Percentiles rank a stretch among this genome's conserved stretches.
phyloP scores from a whole-genome alignment of 495 filamentous ascomycete genomes.

The Apiosordaria backusii region DNA sequence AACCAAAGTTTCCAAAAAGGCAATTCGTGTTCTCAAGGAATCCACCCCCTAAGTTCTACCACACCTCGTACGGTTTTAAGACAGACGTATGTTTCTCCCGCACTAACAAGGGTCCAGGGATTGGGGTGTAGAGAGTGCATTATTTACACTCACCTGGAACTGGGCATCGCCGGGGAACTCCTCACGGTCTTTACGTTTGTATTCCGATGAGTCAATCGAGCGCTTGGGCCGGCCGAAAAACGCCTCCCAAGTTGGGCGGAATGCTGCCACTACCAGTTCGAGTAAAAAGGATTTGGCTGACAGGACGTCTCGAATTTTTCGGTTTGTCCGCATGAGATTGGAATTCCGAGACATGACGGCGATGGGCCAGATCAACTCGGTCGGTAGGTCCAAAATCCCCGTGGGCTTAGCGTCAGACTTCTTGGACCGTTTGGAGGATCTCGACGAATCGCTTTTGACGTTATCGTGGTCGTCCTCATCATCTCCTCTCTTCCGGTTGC shows the following conservation, averaged over 20 bases:
- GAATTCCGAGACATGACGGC: conserved; percentile 38
- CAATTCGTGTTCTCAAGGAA: too few relatives aligned
- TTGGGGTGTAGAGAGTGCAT: background rate
- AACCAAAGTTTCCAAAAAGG: too few relatives aligned
- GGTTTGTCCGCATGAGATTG: conserved; percentile 36
- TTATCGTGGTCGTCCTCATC: conserved; percentile 1
- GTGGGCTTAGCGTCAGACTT: conserved; percentile 11
- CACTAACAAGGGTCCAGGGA: too few relatives aligned
- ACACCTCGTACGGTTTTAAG: too few relatives aligned
- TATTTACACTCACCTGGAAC: conserved; percentile 33
- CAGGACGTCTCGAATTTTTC: conserved; percentile 33
- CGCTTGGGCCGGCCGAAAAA: conserved; percentile 26
- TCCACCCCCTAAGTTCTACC: too few relatives aligned
- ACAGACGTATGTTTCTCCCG: too few relatives aligned
- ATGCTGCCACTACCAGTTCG: conserved; percentile 32
- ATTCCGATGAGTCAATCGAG: background rate
- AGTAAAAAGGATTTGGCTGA: conserved; percentile 28
- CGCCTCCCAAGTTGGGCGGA: conserved; percentile 39
- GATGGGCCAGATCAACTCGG: conserved; percentile 44
- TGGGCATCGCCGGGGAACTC: conserved; percentile 27
- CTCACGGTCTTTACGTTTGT: background rate
- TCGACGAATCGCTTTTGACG: background rate
- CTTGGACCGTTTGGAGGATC: conserved; percentile 1
- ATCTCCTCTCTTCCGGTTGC: conserved; percentile 4
- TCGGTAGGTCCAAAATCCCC: conserved; percentile 28